Evolutionary conservation across 2,329 filamentous ascomycete genomes (phyloP), one percentile per base, ranked within the genome.

Genomic region (Bertia moriformis): DNA sequence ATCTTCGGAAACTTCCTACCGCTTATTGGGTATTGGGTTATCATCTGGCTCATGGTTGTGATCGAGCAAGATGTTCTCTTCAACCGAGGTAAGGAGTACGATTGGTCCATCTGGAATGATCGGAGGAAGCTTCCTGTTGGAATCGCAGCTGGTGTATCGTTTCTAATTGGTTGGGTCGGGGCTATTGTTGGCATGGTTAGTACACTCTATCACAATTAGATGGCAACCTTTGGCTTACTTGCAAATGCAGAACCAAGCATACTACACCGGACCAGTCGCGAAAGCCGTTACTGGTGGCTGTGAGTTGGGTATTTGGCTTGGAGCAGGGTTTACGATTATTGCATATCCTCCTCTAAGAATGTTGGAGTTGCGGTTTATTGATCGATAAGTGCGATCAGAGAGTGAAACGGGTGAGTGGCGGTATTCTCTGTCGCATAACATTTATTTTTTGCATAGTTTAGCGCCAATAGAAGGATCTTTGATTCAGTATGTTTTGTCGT

Each of bases 21-120:
- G 4, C 43, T 66, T 14, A 65, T 67, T 45, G 59, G 61, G 4
- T 66, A 67, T 43, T 66, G 62, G 62, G 47, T 61, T 5, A 49
- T 55, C 15, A 58, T 60, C 27, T 65, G 57, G 53, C 46, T 65
- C 38, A 53, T 55, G 24, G 61, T 66, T 33, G 49, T 58, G 4
- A 37, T 63, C 2, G 52, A 63, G 41, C 58, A 66, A 43, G 55
- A 65, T 33, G 12, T 62, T 14, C 44, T 66, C 4, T 66, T 66
- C 49, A 54, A 57, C 15, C 49, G 57, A 18, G 44, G 46, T n/a
- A 49, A 43, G 32, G 48, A 47, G 1, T 63, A 58, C 43, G 56
- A 62, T 44, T 64, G 61, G 60, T 44, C 53, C 10, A 48, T 47
- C 2, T 66, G 63, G 60, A 54, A 61, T 38, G 50, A 56, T 38